Percentiles rank a stretch among this genome's conserved stretches.
phyloP scores from a whole-genome alignment of 2,329 filamentous ascomycete genomes.

The Helotiales sp. region DNA sequence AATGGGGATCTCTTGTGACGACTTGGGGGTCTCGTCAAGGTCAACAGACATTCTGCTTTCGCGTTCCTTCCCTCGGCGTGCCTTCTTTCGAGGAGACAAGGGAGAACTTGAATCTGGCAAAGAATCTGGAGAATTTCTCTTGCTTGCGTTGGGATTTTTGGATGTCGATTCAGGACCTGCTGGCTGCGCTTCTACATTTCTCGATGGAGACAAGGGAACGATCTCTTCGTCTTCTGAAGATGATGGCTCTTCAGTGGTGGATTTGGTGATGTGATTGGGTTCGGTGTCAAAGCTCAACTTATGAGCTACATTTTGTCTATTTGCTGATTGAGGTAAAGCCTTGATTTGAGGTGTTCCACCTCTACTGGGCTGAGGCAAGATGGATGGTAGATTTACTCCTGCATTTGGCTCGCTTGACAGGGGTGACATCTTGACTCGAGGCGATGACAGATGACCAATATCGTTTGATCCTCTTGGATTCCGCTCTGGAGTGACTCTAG shows the following conservation, averaged over 20 bases:
- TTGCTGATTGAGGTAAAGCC: neutral
- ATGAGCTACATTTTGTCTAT: neutral
- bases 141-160: neutral
- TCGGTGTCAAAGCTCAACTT: neutral
- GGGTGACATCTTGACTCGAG: neutral
- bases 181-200: neutral
- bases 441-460: neutral
- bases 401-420: neutral
- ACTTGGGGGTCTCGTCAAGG: neutral
- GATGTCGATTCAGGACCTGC: too few species aligned
- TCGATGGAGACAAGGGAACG: neutral
- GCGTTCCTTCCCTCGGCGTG: neutral
- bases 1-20: neutral
- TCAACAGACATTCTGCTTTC: neutral
- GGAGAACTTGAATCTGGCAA: constrained; percentile 3
- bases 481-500: neutral
- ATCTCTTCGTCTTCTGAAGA: neutral
- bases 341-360: neutral
- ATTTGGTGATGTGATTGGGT: neutral
- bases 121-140: neutral
- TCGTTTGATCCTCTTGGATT: neutral
- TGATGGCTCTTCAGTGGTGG: neutral
- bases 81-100: neutral
- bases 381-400: too few species aligned
- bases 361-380: too few species aligned